Base-by-base conservation (phyloP, 768 basidiomycete species). In the Boletus sp. region DNA sequence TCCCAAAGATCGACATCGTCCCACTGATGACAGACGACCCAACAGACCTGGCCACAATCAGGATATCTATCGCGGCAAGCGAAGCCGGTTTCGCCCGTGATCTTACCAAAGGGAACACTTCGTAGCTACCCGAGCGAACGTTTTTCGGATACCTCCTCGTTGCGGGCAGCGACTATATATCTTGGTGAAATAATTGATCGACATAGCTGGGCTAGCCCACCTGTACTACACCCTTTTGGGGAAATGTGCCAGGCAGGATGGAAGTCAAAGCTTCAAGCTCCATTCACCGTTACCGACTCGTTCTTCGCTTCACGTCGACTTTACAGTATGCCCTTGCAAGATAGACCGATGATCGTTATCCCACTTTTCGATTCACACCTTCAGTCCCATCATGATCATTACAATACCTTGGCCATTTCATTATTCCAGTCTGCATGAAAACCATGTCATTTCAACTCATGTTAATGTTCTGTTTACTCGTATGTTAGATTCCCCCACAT, bases 11-110 rank as follows among this genome's bases (percentile, higher is more conserved):
- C 62, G 62, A 30, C 53, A 25, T 47, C 47, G 47, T 54, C 34
- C 32, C 29, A 1, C 56, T 4, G 68, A 70, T 19, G 54, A 67
- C 14, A 53, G 63, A 34, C 59, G 64, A 29, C 41, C 57, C 17
- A 50, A 34, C 2, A 45, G 42, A 42, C 23, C 53, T 21, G 64
- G 58, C 40, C 51, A 48, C n/a, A 40, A 50, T 21, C 46, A 52
- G 11, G 59, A 60, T 47, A 39, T 7, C 10, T 45, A 57, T 42
- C 46, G 45, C 27, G 35, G 53, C 29, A 59, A 37, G 38, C 59
- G 56, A 35, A 44, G 17, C 33, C 21, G 56, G 66, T 44, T 6
- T 21, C 47, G 19, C 14, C 7, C 39, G 34, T 50, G 62, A 60
- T 19, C 48, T 9, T 56, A 47, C 54, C 4, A 25, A 7, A 41